Base-by-base conservation (phyloP, 805 yeast species). In the Millerozyma acaciae region DNA sequence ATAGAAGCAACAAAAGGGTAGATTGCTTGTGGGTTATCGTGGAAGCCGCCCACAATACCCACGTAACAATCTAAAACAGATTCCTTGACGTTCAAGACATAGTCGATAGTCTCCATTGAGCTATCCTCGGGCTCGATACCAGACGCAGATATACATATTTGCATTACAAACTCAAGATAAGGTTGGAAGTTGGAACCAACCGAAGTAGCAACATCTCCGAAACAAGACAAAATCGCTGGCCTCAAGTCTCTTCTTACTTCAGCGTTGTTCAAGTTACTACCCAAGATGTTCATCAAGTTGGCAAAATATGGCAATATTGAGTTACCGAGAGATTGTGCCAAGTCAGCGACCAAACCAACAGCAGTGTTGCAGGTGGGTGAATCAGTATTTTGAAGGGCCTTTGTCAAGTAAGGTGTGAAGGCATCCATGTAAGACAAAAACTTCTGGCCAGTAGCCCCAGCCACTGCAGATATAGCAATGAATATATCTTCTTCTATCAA, bases 51-150 rank as follows among this genome's bases (percentile, higher is more conserved):
- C 37, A 90, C 87, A 31, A 93, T 80, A 41, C 98, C 98, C 21
- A 89, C 95, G 55, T 87, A 93, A 23, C 96, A 88, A 58, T 93
- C 97, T 47, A 93, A 70, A n/a, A 89, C 90, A 4, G 97, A 72
- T 60, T 87, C 96, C 45, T 81, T 78, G 29, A 93, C 76, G 30
- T 68, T 70, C 39, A 76, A 63, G 21, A 81, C 73, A 50, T 86
- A 86, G 41, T 89, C 96, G 37, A 79, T 68, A 13, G 87, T 75
- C 41, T 93, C 97, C 26, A 76, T 52, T 7, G 88, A 69, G 26
- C 73, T 62, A 45, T 83, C 90, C 41, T 78, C 84, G 0, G 84
- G 78, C 39, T 73, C 75, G 21, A 77, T 57, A 26, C 62, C 62
- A 46, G 80, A 78, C 10, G 89, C 88, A 33, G 75, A 75, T 19